Percentiles rank a stretch among this genome's conserved stretches.
Evolutionary conservation across 768 basidiomycete species (phyloP).

Genomic region (Candolleomyces eurysporus): DNA sequence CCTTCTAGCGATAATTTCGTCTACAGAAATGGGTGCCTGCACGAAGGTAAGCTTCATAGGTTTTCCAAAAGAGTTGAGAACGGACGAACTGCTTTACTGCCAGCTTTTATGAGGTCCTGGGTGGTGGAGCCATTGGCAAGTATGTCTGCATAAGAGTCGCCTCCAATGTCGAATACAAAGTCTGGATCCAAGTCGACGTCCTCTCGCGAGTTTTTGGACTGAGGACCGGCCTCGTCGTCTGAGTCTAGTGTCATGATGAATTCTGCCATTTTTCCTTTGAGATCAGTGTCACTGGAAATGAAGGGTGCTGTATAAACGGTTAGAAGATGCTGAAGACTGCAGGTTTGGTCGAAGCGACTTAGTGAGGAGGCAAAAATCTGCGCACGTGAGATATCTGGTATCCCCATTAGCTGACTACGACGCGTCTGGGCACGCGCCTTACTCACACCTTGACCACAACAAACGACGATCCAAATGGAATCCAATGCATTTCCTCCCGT

Average conservation of each 20-base stretch:
- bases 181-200: constrained; percentile 72
- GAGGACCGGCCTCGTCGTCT: constrained; percentile 55
- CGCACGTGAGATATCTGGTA: constrained; percentile 8
- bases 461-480: constrained; percentile 28
- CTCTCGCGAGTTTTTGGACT: constrained; percentile 36
- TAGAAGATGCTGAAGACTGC: not conserved
- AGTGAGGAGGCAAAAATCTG: constrained; percentile 3
- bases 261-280: constrained; percentile 42
- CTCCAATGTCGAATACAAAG: constrained; percentile 78
- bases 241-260: constrained; percentile 87
- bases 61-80: constrained; percentile 1
- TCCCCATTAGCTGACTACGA: not conserved
- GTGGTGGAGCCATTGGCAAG: constrained; percentile 39
- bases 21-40: constrained; percentile 80
- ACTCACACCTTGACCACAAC: not conserved
- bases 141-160: constrained; percentile 61
- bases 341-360: not conserved
- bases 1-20: constrained; percentile 86
- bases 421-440: not conserved
- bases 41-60: constrained; percentile 7
- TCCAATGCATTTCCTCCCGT: constrained; percentile 54
- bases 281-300: not conserved
- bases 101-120: constrained; percentile 60
- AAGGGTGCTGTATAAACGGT: not conserved
- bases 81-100: constrained; percentile 56